Base-by-base conservation (phyloP, 495 filamentous ascomycete genomes). In the Annulohypoxylon stygium region DNA sequence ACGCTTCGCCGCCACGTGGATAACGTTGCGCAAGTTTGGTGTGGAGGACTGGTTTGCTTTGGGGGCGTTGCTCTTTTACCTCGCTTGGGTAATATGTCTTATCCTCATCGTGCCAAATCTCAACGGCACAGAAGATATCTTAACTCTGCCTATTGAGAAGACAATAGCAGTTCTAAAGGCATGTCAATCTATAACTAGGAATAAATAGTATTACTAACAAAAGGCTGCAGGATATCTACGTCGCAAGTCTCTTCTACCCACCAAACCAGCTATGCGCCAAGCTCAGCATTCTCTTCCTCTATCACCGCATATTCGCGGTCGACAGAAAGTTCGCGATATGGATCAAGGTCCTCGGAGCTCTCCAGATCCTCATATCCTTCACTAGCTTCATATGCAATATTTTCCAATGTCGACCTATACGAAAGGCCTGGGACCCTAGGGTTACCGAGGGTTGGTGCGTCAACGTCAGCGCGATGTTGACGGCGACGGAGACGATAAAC, bases 251-350 rank as follows among this genome's bases (percentile, higher is more conserved):
- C 34, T 11, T 43, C n/a, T 43, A 41, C 36, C 14, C 57, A 8
- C 26, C 36, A 25, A 43, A 60, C 9, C 57, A 60, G 12, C 16
- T 39, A 23, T 61, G 20, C 23, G 37, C 65, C 58, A 76, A 76
- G 30, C 39, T 70, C 12, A 65, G 65, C 51, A 69, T 76, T 48
- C 30, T 67, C 2, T 33, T 45, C 12, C 66, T 76, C 16, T 76
- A 76, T 47, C 25, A 69, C 41, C 74, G 74, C 20, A 55, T 76
- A 8, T 76, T 76, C 43, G 55, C 51, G 3, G 57, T 76, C 2
- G 61, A 76, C 23, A 43, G 9, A 8, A 55, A 6, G 3, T 76
- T 61, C 36, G 55, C 20, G 11, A 26, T 36, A 2, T 69, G 69
- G 64, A 69, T 73, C 30, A 12, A 39, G 8, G 0, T 59, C 12